Evolutionary conservation across 495 filamentous ascomycete species (phyloP).

Genomic region (Tetracladium marchalianum): DNA sequence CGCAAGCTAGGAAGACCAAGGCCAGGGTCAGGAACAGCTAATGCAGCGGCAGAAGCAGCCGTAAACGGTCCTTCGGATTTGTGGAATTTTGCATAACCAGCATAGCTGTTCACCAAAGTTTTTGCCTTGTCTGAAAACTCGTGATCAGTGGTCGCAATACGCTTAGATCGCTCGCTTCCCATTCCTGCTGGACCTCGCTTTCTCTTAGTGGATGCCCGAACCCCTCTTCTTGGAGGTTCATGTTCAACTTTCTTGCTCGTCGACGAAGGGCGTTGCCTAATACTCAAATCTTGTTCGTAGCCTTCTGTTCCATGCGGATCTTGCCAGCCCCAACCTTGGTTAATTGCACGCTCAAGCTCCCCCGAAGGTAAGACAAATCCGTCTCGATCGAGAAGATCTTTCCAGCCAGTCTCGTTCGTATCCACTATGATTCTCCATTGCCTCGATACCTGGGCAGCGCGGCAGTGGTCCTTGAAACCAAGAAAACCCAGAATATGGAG

Average conservation of each 20-base stretch:
- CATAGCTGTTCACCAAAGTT: conserved; percentile 9
- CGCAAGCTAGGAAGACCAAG: conserved; percentile 70
- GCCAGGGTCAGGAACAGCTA: conserved; percentile 71
- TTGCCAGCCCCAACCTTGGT: conserved; percentile 99
- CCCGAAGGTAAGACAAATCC: conserved; percentile 69
- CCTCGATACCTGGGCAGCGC: conserved; percentile 87
- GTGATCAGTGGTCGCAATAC: conserved; percentile 8
- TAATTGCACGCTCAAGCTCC: conserved; percentile 77
- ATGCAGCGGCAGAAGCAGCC: conserved; percentile 69
- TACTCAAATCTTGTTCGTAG: conserved; percentile 70
- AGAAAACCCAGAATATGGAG: conserved; percentile 82
- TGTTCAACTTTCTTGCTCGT: conserved; percentile 5
- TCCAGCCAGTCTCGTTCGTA: conserved; percentile 91
- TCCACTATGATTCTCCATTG: conserved; percentile 86
- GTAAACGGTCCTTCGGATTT: conserved; percentile 72
- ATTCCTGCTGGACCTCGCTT: conserved; percentile 16
- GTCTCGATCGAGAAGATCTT: conserved; percentile 79
- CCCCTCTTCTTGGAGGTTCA: conserved; percentile 2
- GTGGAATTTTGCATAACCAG: conserved; percentile 12
- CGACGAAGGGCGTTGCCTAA: conserved; percentile 19
- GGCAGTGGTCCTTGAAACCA: conserved; percentile 78
- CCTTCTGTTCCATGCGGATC: conserved; percentile 65
- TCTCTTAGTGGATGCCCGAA: conserved; percentile 16
- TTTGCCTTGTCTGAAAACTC: conserved; percentile 13
- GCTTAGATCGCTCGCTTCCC: conserved; percentile 12